Evolutionary conservation across 257 asterid species (phyloP).

Genomic region (Echites panduratus): DNA sequence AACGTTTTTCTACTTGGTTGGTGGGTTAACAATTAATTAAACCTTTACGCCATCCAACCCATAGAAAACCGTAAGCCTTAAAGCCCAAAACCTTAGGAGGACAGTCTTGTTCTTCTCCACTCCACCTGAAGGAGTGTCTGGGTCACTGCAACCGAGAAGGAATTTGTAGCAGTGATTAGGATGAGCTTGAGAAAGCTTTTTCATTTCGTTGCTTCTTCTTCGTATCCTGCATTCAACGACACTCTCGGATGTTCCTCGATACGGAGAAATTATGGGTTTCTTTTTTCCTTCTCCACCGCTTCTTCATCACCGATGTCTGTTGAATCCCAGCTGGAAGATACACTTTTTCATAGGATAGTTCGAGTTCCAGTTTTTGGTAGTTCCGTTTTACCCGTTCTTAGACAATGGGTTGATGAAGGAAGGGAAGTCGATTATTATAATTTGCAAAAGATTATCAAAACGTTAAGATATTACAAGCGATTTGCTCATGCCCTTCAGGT

Average conservation of each 20-base stretch:
- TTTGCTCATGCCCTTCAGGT: constrained; percentile 20
- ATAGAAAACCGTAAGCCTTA: too few species aligned
- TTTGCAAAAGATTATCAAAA: constrained; percentile 8
- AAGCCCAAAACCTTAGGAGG: too few species aligned
- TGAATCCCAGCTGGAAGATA: neutral
- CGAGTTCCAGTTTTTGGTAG: neutral
- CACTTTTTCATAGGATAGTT: constrained; percentile 13
- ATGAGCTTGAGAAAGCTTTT: neutral
- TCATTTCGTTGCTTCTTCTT: neutral
- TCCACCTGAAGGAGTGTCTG: too few species aligned
- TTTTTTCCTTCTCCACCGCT: neutral
- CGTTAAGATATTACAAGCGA: constrained; percentile 7
- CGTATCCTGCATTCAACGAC: neutral
- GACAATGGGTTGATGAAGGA: constrained; percentile 18
- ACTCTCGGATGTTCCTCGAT: neutral
- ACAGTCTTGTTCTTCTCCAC: too few species aligned
- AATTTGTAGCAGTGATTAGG: neutral
- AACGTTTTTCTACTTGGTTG: too few species aligned
- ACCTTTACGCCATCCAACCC: too few species aligned
- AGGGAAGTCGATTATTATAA: neutral
- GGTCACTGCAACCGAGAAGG: neutral
- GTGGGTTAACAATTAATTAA: too few species aligned
- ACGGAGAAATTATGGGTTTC: neutral
- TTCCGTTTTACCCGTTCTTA: constrained; percentile 15
- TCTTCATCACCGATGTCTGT: neutral